A percentile compares a stretch with the other conserved stretches of the same genome.
These are phyloP conservation scores for Hygrophorus pudorinus DNA, from an alignment of 768 basidiomycete species.

Conservation along the genomic window DNA sequence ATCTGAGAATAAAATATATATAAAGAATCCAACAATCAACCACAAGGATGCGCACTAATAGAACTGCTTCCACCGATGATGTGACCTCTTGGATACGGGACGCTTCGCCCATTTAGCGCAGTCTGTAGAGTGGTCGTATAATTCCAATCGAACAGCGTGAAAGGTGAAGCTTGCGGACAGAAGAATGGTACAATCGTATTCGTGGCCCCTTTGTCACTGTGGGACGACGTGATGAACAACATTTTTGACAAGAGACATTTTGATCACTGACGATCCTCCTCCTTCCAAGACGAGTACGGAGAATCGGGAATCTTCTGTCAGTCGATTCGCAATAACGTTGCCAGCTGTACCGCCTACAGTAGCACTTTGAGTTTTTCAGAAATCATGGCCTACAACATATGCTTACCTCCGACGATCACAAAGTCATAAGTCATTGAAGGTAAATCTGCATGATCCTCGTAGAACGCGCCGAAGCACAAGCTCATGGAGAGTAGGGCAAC, in stretches of 20 bases:
- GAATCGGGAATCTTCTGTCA: slow-evolving; percentile 1
- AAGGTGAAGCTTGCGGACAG: background rate
- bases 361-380: too few relatives aligned
- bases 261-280: slow-evolving; percentile 1
- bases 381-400: too few relatives aligned
- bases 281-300: slow-evolving; percentile 5
- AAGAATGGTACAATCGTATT: slow-evolving; percentile 6
- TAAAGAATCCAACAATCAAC: too few relatives aligned
- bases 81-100: slow-evolving; percentile 13
- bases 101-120: slow-evolving; percentile 7
- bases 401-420: slow-evolving; percentile 8
- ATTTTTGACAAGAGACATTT: background rate
- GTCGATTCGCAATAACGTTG: slow-evolving; percentile 4
- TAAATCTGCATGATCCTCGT: slow-evolving; percentile 1
- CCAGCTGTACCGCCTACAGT: slow-evolving; percentile 3
- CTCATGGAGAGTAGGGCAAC: too few relatives aligned
- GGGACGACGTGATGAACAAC: background rate
- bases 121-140: slow-evolving; percentile 14
- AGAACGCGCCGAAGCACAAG: background rate
- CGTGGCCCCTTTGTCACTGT: slow-evolving; percentile 5
- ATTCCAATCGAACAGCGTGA: slow-evolving; percentile 13
- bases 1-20: slow-evolving; percentile 1
- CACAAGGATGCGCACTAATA: background rate
- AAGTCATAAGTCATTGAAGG: slow-evolving; percentile 4
- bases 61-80: slow-evolving; percentile 14